phyloP scores from a whole-genome alignment of 1,284 basidiomycete species.

The Thelephora terrestris region DNA sequence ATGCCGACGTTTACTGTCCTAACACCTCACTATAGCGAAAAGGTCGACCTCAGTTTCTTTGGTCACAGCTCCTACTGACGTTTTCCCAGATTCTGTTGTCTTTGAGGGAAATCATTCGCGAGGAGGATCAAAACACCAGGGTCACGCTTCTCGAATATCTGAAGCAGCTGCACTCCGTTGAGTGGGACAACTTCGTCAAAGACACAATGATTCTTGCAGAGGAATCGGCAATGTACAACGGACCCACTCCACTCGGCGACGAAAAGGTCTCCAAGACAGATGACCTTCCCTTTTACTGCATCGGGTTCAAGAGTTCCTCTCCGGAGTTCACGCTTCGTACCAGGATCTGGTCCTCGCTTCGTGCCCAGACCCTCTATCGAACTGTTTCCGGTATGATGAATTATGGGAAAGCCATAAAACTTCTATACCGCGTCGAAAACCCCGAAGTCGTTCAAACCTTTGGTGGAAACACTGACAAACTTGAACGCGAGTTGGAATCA shows the following conservation, averaged over 20 bases:
- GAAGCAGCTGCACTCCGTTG: slow-evolving; percentile 95
- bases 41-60: slow-evolving; percentile 35
- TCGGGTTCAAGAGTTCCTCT: slow-evolving; percentile 98
- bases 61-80: slow-evolving; percentile 7
- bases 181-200: slow-evolving; percentile 99
- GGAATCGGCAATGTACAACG: slow-evolving; percentile 84
- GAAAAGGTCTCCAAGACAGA: slow-evolving; percentile 88
- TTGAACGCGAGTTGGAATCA: slow-evolving; percentile 94
- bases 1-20: slow-evolving; percentile 98
- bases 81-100: slow-evolving; percentile 70
- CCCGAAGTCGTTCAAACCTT: slow-evolving; percentile 96
- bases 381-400: slow-evolving; percentile 99
- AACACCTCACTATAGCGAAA: slow-evolving; percentile 93
- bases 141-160: slow-evolving; percentile 94
- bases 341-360: slow-evolving; percentile 97
- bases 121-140: slow-evolving; percentile 91
- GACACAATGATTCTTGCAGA: slow-evolving; percentile 99
- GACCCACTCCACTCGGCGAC: slow-evolving; percentile 74
- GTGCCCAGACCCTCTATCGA: slow-evolving; percentile 96
- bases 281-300: slow-evolving; percentile 97
- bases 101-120: slow-evolving; percentile 90
- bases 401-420: slow-evolving; percentile 98
- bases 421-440: slow-evolving; percentile 99
- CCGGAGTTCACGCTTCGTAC: slow-evolving; percentile 98
- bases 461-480: slow-evolving; percentile 94